These are phyloP conservation scores for Umbellularia californica DNA, from an alignment of 164 flowering plant genomes.

Conservation along the genomic window DNA sequence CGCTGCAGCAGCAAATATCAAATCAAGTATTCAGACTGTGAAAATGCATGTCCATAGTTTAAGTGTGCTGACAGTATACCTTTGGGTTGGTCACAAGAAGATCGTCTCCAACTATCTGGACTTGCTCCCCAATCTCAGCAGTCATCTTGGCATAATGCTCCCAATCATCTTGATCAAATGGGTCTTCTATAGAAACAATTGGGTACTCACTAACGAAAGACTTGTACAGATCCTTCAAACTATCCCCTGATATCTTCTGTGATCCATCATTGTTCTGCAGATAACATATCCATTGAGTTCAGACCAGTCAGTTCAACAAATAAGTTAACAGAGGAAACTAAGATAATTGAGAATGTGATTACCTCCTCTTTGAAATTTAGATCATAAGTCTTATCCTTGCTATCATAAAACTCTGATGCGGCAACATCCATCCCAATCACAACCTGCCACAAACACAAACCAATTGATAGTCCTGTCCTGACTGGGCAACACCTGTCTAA, in stretches of 20 bases:
- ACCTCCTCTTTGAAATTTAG: constrained; percentile 38
- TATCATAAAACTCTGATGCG: constrained; percentile 32
- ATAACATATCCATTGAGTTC: neutral
- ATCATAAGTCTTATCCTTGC: constrained; percentile 29
- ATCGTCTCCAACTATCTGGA: constrained; percentile 37
- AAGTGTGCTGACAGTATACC: constrained; percentile 9
- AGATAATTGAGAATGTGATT: neutral
- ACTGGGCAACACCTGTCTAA: neutral
- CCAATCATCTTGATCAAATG: constrained; percentile 41
- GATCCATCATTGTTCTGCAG: constrained; percentile 37
- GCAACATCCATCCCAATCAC: constrained; percentile 40
- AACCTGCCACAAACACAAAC: constrained; percentile 17
- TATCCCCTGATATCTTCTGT: constrained; percentile 32
- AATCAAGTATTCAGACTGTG: neutral
- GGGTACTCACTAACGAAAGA: constrained; percentile 30
- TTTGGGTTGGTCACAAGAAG: constrained; percentile 36
- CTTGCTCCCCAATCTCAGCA: constrained; percentile 26
- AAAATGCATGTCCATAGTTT: neutral
- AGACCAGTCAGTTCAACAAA: neutral
- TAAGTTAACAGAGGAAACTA: neutral
- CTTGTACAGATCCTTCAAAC: constrained; percentile 31
- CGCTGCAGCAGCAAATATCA: constrained; percentile 20
- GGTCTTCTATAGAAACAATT: constrained; percentile 38
- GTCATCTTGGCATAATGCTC: constrained; percentile 34
- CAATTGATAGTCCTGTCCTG: no score